Evolutionary conservation across 257 asterid genomes (phyloP).

Genomic region (Knoxia roxburghii): DNA sequence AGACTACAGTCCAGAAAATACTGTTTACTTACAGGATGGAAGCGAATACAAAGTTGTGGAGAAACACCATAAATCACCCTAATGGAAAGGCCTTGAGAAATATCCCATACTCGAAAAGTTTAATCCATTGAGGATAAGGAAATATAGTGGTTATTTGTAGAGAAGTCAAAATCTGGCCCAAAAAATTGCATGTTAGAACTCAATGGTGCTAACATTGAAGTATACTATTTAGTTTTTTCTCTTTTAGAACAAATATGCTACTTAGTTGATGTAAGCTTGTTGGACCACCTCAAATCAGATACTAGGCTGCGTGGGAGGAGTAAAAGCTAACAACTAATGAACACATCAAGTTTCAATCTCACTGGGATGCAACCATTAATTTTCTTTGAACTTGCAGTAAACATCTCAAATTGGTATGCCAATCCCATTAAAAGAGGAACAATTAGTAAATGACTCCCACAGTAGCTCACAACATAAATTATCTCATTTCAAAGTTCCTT

Average conservation of each 20-base stretch:
- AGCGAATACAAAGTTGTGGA: slow-evolving; percentile 87
- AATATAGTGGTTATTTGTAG: slow-evolving; percentile 88
- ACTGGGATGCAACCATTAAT: neutral
- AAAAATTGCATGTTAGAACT: slow-evolving; percentile 20
- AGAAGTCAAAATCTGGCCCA: slow-evolving; percentile 93
- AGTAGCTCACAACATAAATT: neutral
- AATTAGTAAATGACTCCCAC: neutral
- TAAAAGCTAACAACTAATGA: neutral
- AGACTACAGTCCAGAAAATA: neutral
- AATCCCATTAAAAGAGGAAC: neutral
- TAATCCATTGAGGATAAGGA: slow-evolving; percentile 89
- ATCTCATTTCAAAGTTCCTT: neutral
- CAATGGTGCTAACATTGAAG: slow-evolving; percentile 1
- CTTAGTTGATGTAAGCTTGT: neutral
- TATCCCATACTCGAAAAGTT: slow-evolving; percentile 96
- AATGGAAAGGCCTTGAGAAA: slow-evolving; percentile 82
- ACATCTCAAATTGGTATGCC: too few relatives aligned
- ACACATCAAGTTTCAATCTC: too few relatives aligned
- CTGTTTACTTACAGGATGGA: slow-evolving; percentile 80
- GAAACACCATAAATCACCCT: slow-evolving; percentile 91
- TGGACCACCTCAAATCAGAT: slow-evolving; percentile 2
- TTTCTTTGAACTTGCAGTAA: neutral
- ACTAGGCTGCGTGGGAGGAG: neutral
- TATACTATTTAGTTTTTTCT: too few relatives aligned
- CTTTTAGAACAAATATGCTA: too few relatives aligned